Percentiles rank a stretch among this genome's conserved stretches.
Conservation (phyloP, 371 early-diverging fungal species). For the Mucor ambiguus region DNA sequence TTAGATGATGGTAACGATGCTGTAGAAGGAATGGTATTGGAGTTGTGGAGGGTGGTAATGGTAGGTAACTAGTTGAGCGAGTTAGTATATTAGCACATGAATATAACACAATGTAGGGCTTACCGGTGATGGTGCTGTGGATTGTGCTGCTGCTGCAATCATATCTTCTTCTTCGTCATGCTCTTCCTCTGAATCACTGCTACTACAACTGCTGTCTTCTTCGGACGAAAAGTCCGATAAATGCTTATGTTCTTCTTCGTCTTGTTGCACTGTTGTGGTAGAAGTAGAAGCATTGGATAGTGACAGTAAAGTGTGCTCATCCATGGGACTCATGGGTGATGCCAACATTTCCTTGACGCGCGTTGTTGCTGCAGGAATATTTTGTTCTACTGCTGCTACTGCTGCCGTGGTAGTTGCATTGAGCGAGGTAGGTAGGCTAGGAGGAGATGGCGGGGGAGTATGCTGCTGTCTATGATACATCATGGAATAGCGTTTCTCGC, state of each 20-base stretch:
- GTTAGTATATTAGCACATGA: background rate
- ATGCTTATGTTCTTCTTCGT: background rate
- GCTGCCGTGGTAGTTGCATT: background rate
- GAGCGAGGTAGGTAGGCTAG: background rate
- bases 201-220: slow-evolving; percentile 2
- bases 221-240: slow-evolving; percentile 15
- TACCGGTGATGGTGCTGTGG: background rate
- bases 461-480: slow-evolving; percentile 10
- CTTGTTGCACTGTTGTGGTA: background rate
- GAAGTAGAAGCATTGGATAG: background rate
- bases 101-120: background rate
- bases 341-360: slow-evolving; percentile 1
- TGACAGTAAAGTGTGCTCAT: slow-evolving; percentile 1
- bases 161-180: background rate
- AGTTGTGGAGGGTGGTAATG: background rate
- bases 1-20: background rate
- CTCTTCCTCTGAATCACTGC: slow-evolving; percentile 10
- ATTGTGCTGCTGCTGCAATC: background rate
- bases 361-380: background rate
- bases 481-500: slow-evolving; percentile 35
- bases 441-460: slow-evolving; percentile 27
- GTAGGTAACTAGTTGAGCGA: background rate
- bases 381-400: background rate
- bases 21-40: background rate
- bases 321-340: slow-evolving; percentile 11